phyloP scores from a whole-genome alignment of 768 basidiomycete genomes.

The Mycena chlorophos region DNA sequence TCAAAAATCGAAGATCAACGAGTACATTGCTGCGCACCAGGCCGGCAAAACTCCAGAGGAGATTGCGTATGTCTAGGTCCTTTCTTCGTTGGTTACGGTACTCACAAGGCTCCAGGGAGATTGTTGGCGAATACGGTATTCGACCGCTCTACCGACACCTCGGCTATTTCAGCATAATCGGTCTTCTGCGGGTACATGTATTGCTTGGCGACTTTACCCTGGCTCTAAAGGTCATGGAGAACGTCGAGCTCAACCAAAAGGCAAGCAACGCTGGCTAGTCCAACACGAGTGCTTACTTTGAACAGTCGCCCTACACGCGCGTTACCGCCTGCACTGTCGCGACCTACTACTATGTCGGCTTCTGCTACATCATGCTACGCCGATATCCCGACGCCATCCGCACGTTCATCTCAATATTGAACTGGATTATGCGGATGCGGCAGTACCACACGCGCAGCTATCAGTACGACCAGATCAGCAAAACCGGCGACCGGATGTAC shows the following conservation, averaged over 20 bases:
- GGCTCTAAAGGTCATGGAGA: slow-evolving; percentile 92
- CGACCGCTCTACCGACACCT: slow-evolving; percentile 91
- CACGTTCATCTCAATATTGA: slow-evolving; percentile 87
- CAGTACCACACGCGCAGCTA: slow-evolving; percentile 96
- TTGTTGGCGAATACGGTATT: slow-evolving; percentile 89
- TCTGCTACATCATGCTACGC: slow-evolving; percentile 94
- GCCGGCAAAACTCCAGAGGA: slow-evolving; percentile 81
- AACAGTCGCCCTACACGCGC: slow-evolving; percentile 84
- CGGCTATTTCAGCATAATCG: slow-evolving; percentile 96
- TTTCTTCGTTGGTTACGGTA: not conserved
- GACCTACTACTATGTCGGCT: slow-evolving; percentile 93
- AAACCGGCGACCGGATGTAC: slow-evolving; percentile 98
- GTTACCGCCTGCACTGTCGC: slow-evolving; percentile 97
- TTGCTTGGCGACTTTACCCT: slow-evolving; percentile 95
- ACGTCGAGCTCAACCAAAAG: slow-evolving; percentile 90
- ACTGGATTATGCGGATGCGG: slow-evolving; percentile 94
- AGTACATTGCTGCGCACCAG: slow-evolving; percentile 82
- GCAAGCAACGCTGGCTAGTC: too few species aligned
- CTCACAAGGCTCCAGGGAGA: slow-evolving; percentile 50
- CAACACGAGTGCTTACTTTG: too few species aligned
- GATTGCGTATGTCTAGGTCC: slow-evolving; percentile 62
- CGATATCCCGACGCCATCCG: slow-evolving; percentile 96
- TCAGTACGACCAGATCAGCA: slow-evolving; percentile 98
- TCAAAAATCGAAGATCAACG: slow-evolving; percentile 95
- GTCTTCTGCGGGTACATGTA: slow-evolving; percentile 92